Base-by-base conservation (phyloP, 192 early-diverging fungal species). In the Oehlia diaphana region DNA sequence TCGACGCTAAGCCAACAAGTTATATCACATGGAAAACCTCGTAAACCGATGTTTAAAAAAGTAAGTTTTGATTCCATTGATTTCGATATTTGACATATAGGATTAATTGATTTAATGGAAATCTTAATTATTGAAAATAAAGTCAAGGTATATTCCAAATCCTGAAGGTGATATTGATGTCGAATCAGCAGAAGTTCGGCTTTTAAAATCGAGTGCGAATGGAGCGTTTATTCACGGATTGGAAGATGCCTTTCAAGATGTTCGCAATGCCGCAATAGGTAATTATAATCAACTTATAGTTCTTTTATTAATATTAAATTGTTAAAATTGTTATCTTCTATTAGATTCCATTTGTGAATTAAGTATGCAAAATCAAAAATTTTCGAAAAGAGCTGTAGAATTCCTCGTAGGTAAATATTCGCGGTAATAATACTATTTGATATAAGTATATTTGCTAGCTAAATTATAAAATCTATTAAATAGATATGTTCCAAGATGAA, bases 401-500 rank as follows among this genome's bases (percentile, higher is more conserved):
- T 95, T 91, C 72, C 87, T 98, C 42, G 92, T 97, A 76, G 92
- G 92, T 92, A 84, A 80, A 77, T 81, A 49, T 0, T 53, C 12
- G 13, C 3, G 21, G 26, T 31, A 31, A 3, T n/a, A 9, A n/a
- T 10, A 37, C 19, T 21, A 70, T 70, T 66, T 6, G 66, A 5
- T 8, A 21, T 53, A 53, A 44, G n/a, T 64, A 49, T 10, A 31
- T 74, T 47, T 42, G 72, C 26, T 47, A 7, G 39, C 9, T 70
- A n/a, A 13, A n/a, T 28, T 9, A n/a, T 5, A 70, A 44, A 44
- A 19, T n/a, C n/a, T 44, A 8, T 66, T 28, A 13, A 16, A 35
- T 70, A 91, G 97, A 98, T 74, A 99, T 99, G 95, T 96, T 99
- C 79, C 97, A 98, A 84, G 97, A 99, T 84, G 96, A 97, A 81